These are phyloP conservation scores for Ruellia speciosa DNA, from an alignment of 305 asterid genomes.

Conservation along the genomic window DNA sequence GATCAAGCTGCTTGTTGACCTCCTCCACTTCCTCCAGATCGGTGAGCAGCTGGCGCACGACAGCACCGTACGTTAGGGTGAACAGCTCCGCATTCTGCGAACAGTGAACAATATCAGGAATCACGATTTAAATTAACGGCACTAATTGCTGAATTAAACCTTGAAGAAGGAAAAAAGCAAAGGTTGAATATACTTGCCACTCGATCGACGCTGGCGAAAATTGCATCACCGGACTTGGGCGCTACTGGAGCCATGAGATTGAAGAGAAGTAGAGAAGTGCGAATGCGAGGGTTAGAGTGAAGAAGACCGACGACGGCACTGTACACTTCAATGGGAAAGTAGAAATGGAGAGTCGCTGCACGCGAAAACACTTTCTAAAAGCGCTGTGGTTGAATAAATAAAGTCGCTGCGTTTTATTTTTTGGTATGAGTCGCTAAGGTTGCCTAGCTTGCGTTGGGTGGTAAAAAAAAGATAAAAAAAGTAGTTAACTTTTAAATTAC, in stretches of 20 bases:
- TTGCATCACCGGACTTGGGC: conserved; percentile 68
- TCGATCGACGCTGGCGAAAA: conserved; percentile 66
- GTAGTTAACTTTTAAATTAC: too few relatives aligned
- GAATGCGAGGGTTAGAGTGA: background rate
- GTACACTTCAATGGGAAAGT: background rate
- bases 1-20: conserved; percentile 76
- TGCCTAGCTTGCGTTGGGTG: too few relatives aligned
- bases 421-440: too few relatives aligned
- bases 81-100: conserved; percentile 65
- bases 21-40: conserved; percentile 80
- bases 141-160: background rate
- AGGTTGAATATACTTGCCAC: conserved; percentile 29
- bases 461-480: too few relatives aligned
- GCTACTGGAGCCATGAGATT: conserved; percentile 43
- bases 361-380: background rate
- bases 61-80: conserved; percentile 72
- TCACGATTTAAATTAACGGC: background rate
- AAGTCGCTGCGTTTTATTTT: background rate
- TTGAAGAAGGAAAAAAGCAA: background rate
- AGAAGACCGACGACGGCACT: background rate
- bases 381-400: background rate
- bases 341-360: background rate
- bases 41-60: conserved; percentile 60
- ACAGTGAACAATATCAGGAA: background rate
- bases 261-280: background rate